A percentile compares a stretch with the other conserved stretches of the same genome.
phyloP scores from a whole-genome alignment of 805 yeast genomes.

The Pichia deserticola region DNA sequence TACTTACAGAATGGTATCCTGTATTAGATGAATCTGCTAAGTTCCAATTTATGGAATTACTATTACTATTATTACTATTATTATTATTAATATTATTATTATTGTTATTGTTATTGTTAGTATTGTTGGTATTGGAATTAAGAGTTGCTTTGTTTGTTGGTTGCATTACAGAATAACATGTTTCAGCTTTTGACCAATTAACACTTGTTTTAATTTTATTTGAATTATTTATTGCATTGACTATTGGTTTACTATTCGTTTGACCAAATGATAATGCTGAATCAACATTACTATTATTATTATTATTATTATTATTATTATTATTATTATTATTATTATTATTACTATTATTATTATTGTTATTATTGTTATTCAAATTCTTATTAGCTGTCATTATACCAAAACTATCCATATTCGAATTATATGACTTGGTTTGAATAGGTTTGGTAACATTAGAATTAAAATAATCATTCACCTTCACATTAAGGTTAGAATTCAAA shows the following conservation, averaged over 20 bases:
- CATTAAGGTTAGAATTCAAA: too few relatives aligned
- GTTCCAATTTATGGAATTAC: neutral
- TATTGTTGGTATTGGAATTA: neutral
- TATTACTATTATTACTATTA: neutral
- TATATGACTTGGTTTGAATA: neutral
- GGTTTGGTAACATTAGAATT: neutral
- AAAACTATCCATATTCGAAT: neutral
- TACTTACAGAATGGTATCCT: neutral
- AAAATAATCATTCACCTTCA: neutral
- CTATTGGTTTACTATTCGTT: neutral
- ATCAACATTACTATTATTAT: too few relatives aligned
- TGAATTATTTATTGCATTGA: neutral
- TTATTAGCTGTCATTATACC: constrained; percentile 1
- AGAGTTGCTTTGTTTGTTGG: constrained; percentile 2
- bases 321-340: too few relatives aligned
- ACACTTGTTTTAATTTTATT: neutral
- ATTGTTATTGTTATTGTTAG: neutral
- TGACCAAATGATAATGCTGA: neutral
- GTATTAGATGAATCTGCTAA: too few relatives aligned
- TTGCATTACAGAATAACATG: constrained; percentile 5
- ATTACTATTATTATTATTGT: too few relatives aligned
- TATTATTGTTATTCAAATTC: neutral
- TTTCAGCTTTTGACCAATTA: constrained; percentile 8
- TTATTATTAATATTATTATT: neutral
- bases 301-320: too few relatives aligned